Conservation (phyloP, 345 rosid species). For the Hypericum androsaemum region DNA sequence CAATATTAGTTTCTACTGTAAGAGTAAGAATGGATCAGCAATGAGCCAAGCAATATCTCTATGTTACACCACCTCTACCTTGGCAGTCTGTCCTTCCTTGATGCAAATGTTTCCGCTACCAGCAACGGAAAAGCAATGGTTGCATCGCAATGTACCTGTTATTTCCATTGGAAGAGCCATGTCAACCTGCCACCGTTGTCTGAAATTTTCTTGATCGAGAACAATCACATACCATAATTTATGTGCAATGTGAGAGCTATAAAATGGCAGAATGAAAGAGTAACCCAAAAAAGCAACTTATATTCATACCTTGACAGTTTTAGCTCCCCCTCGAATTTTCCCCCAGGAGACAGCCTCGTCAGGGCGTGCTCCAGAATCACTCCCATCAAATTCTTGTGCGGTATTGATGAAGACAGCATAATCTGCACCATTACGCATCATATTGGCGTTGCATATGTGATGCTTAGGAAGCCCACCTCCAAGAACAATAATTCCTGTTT, state of each 20-base stretch:
- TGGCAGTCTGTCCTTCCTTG: conserved; percentile 19
- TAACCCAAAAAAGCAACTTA: neutral
- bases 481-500: conserved; percentile 78
- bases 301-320: conserved; percentile 56
- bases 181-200: neutral
- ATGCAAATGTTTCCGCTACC: conserved; percentile 89
- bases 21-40: too few relatives aligned
- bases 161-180: neutral
- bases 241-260: neutral
- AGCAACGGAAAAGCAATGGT: conserved; percentile 88
- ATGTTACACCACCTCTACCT: too few relatives aligned
- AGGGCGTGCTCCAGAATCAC: conserved; percentile 93
- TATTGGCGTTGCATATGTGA: conserved; percentile 93
- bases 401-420: conserved; percentile 88
- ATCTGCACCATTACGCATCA: conserved; percentile 94
- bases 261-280: too few relatives aligned
- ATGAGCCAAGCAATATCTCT: too few relatives aligned
- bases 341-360: conserved; percentile 99
- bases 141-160: conserved; percentile 89
- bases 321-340: conserved; percentile 73
- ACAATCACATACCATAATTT: neutral
- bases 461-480: conserved; percentile 96
- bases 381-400: conserved; percentile 91
- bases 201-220: too few relatives aligned
- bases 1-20: too few relatives aligned